phyloP scores from a whole-genome alignment of 306 rosid species.

The Quercus aquifolioides region DNA sequence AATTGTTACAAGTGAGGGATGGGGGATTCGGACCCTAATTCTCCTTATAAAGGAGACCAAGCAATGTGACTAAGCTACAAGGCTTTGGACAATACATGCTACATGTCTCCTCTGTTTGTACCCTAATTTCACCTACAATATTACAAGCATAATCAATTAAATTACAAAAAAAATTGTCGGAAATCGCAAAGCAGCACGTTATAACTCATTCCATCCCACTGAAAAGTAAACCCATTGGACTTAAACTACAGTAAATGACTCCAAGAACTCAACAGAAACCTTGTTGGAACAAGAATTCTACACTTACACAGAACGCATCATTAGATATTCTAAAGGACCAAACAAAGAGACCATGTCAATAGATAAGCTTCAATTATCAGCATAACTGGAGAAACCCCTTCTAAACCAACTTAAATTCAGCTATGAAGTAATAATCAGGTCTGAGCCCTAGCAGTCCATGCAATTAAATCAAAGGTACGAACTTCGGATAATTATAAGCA shows the following conservation, averaged over 20 bases:
- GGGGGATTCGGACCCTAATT: too few relatives aligned
- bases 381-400: slow-evolving; percentile 8
- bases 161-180: not conserved
- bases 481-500: not conserved
- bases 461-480: slow-evolving; percentile 3
- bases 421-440: slow-evolving; percentile 12
- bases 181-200: not conserved
- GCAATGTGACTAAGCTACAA: too few relatives aligned
- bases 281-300: not conserved
- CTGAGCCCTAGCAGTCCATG: slow-evolving; percentile 14
- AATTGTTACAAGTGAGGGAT: too few relatives aligned
- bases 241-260: not conserved
- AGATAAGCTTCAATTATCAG: slow-evolving; percentile 6
- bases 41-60: too few relatives aligned
- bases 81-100: not conserved
- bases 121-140: not conserved
- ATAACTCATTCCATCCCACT: not conserved
- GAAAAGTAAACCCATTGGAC: not conserved
- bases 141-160: slow-evolving; percentile 4
- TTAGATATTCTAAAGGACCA: slow-evolving; percentile 1
- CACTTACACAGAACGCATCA: not conserved
- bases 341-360: slow-evolving; percentile 4
- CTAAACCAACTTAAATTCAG: slow-evolving; percentile 21
- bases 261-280: slow-evolving; percentile 8
- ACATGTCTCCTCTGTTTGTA: not conserved